Evolutionary conservation across 108 stramenopile genomes (phyloP), one percentile per base, ranked within the genome.

Genomic region (Fragilaria radians): DNA sequence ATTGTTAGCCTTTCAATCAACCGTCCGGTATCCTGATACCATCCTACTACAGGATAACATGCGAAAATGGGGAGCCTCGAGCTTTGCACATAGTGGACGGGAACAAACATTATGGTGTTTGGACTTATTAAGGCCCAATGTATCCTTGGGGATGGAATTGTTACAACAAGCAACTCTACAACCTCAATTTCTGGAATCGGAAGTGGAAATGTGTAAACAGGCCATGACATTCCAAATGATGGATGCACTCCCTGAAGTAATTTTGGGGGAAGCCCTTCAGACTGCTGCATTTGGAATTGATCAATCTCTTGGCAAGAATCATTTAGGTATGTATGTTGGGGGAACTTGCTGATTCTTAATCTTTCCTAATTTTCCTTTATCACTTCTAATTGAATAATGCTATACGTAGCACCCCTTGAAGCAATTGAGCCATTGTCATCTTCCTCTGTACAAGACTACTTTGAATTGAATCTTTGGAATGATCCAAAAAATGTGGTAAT

Each of bases 71-170:
- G 92, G 96, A 14, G 88, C 70, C 14, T 75, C 80, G 23, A 67
- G 83, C 32, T 91, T 94, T 56, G 94, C 85, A 48, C 82, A 79
- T 50, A 82, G 88, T 7, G 71, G 77, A 23, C 62, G 95, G 21
- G 97, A 98, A 66, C 94, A 97, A 62, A 82, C 93, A 33, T 65
- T 96, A 49, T 89, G 93, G 53, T 96, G 91, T 60, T 79, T 96
- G 58, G 97, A 98, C 65, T 79, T 95, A 1, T 59, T 98, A 30
- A 72, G 94, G n/a, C 90, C 93, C 21, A 93, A 94, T 64, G 80
- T 88, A 3, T 60, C 72, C 21, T 42, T 67, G 30, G 95, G 90
- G n/a, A 76, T 94, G 58, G 73, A 85, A 17, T 61, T 98, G 48
- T 51, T 96, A 24, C 63, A 73, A 18, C 82, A 95, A 48, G 81